Evolutionary conservation across 192 early-diverging fungal species (phyloP), one percentile per base, ranked within the genome.

Genomic region (Phlyctochytrium planicorne): DNA sequence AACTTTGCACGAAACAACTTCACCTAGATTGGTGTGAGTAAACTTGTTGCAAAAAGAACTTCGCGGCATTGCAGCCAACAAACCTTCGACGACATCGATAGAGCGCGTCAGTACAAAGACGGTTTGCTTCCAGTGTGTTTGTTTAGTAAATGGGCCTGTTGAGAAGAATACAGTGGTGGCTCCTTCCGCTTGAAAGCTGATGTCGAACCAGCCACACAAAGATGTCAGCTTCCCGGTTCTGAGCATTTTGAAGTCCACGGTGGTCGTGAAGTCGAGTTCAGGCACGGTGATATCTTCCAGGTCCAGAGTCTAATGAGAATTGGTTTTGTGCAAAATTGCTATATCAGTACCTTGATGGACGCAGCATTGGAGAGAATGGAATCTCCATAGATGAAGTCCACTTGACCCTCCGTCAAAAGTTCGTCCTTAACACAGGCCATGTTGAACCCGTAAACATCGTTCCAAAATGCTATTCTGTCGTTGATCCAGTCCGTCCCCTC

Each of bases 101-200:
- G n/a, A n/a, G n/a, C n/a, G n/a, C n/a, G n/a, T n/a, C n/a, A 95
- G 78, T 12, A 87, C 74, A 78, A 98, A 96, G 20, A 90, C 72
- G 0, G 93, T 94, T 77, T 97, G 95, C 83, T 95, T 97, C 97
- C 97, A 98, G 81, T 98, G 97, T n/a, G 95, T 97, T 34, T 89
- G 85, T 63, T 82, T 86, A 30, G 87, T 86, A 53, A 82, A 76
- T 6, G 94, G 91, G 0, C 89, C 86, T 0, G 91, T 94, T 0
- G 87, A 88, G 70, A 93, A 88, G 37, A 59, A 50, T 4, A 85
- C 71, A 0, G 69, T 59, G 16, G 37, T 53, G 34, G 76, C 68
- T 25, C 71, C 72, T 27, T 71, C 68, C 27, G 60, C 60, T 24
- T 81, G 80, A 40, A 98, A 98, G 40, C 79, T 89, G 32, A 91